phyloP scores from a whole-genome alignment of 129 eudicot species.

The Helianthus annuus region HanXRQr2.0-SUNRISE NC_035440.2:6294667-6295166 shows the following conservation, averaged over 20 bases:
- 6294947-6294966: not conserved
- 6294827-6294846: too few relatives aligned
- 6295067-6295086: not conserved
- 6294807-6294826: too few relatives aligned
- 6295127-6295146: too few relatives aligned
- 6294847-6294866: not conserved
- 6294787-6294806: too few relatives aligned
- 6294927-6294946: not conserved
- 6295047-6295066: not conserved
- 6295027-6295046: not conserved
- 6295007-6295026: not conserved
- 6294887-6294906: not conserved
- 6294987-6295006: not conserved
- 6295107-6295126: too few relatives aligned
- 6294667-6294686: slow-evolving; percentile 2
- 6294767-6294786: too few relatives aligned
- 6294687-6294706: not conserved
- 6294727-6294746: too few relatives aligned
- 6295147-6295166: too few relatives aligned
- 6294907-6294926: not conserved
- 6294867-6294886: slow-evolving; percentile 5
- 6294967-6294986: not conserved
- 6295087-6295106: not conserved
- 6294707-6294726: not conserved
- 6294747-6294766: too few relatives aligned